Evolutionary conservation across 495 filamentous ascomycete genomes (phyloP), one percentile per base, ranked within the genome.

Genomic region (Cladorrhinum samala): DNA sequence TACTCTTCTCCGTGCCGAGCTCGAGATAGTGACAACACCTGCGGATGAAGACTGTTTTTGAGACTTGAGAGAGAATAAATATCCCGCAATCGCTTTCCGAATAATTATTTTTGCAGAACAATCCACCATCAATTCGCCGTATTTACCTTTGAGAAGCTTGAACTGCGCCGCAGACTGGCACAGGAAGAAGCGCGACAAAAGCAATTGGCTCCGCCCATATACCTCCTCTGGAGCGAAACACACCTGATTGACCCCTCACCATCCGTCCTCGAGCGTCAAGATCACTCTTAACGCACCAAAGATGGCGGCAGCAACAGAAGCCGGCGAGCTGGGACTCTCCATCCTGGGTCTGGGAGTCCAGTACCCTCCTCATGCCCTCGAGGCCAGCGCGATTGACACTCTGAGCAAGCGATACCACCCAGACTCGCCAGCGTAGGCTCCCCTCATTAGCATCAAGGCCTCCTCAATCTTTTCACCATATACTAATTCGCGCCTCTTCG

Each of bases 301-400:
- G 14, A 68, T 68, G 65, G 63, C 65, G 45, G 51, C 56, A 20
- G 21, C 54, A 23, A 18, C 50, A 13, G 55, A 49, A 5, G 25
- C 52, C 30, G 64, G 62, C 48, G 71, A 73, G 47, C 66, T 77
- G 50, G 70, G 72, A 21, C 77, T 79, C 61, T 75, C 73, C 33
- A 76, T 81, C 49, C 64, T 69, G 36, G 77, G 77, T 6, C 46
- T 79, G 55, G 77, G 70, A 24, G 61, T 62, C 6, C 70, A 76
- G 57, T 81, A 81, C 56, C 77, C 77, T 9, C 77, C 77, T 19
- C 65, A 72, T 39, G 53, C 53, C 16, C 72, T 81, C 49, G 60
- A 63, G 21, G 42, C 76, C 19, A 47, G 60, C 46, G 68, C 63
- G 50, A 18, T 79, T 8, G 66, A 73, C 23, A 72, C 58, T 13